Conservation (phyloP, 306 rosid genomes). For the Malus asiatica region DNA sequence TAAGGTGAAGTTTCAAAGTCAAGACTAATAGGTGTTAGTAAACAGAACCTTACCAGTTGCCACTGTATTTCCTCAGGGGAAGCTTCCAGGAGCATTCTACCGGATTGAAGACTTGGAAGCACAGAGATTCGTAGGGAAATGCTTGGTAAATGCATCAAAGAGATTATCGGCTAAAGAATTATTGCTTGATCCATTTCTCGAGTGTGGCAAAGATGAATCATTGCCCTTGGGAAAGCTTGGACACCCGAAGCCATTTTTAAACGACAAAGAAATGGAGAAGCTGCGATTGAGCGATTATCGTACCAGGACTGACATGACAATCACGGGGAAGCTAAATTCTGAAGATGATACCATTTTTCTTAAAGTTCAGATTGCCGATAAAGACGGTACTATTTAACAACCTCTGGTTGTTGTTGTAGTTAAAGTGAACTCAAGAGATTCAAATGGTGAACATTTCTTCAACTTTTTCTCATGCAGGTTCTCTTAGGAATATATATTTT, state of each 20-base stretch:
- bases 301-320: constrained; percentile 60
- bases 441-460: constrained; percentile 9
- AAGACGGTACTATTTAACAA: constrained; percentile 44
- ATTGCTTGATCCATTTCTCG: constrained; percentile 63
- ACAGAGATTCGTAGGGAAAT: constrained; percentile 53
- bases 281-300: constrained; percentile 28
- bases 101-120: constrained; percentile 62
- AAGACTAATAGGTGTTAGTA: background rate
- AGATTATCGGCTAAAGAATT: constrained; percentile 69
- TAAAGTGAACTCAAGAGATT: background rate
- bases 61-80: constrained; percentile 51
- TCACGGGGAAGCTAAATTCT: constrained; percentile 79
- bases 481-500: constrained; percentile 62
- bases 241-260: constrained; percentile 57
- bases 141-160: constrained; percentile 51
- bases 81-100: constrained; percentile 66
- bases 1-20: constrained; percentile 22
- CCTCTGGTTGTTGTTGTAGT: background rate
- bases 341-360: constrained; percentile 68
- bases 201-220: constrained; percentile 29
- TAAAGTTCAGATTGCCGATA: constrained; percentile 62
- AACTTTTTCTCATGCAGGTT: constrained; percentile 40
- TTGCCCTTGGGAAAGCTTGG: constrained; percentile 22
- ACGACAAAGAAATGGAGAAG: constrained; percentile 52
- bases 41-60: constrained; percentile 6